These are phyloP conservation scores for Backusella sp. DNA, from an alignment of 192 early-diverging fungal genomes.

Conservation along the genomic window DNA sequence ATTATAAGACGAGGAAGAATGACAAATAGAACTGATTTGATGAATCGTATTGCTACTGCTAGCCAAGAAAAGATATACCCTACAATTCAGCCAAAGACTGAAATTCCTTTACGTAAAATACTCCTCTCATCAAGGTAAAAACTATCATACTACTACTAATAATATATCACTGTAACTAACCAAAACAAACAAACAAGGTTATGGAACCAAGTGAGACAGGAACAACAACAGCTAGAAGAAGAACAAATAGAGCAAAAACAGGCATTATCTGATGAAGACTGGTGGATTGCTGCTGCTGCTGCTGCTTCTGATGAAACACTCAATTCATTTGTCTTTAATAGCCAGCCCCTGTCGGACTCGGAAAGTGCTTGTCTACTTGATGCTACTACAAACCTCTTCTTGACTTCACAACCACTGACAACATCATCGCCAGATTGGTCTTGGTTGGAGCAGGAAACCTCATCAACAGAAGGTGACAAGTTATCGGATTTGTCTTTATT, in stretches of 20 bases:
- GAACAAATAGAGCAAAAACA: neutral
- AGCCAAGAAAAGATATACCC: slow-evolving; percentile 22
- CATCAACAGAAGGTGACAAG: neutral
- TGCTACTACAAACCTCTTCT: slow-evolving; percentile 7
- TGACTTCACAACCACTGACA: neutral
- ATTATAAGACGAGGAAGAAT: neutral
- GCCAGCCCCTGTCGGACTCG: slow-evolving; percentile 1
- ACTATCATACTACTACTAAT: neutral
- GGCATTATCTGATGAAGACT: slow-evolving; percentile 8
- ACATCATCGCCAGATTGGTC: neutral
- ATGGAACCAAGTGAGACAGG: neutral
- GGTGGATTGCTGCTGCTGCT: neutral
- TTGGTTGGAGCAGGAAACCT: neutral
- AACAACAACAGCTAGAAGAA: neutral
- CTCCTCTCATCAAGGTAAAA: slow-evolving; percentile 17
- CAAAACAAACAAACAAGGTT: neutral
- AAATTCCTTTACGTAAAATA: slow-evolving; percentile 12
- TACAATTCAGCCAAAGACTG: slow-evolving; percentile 4
- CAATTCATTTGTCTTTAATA: slow-evolving; percentile 4
- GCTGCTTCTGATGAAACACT: slow-evolving; percentile 6
- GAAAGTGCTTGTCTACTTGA: slow-evolving; percentile 5
- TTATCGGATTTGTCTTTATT: neutral
- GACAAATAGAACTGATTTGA: slow-evolving; percentile 13
- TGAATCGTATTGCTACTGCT: slow-evolving; percentile 20
- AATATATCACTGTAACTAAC: neutral